Evolutionary conservation across 2,329 filamentous ascomycete genomes (phyloP).

Genomic region (Talaromyces sp.): DNA sequence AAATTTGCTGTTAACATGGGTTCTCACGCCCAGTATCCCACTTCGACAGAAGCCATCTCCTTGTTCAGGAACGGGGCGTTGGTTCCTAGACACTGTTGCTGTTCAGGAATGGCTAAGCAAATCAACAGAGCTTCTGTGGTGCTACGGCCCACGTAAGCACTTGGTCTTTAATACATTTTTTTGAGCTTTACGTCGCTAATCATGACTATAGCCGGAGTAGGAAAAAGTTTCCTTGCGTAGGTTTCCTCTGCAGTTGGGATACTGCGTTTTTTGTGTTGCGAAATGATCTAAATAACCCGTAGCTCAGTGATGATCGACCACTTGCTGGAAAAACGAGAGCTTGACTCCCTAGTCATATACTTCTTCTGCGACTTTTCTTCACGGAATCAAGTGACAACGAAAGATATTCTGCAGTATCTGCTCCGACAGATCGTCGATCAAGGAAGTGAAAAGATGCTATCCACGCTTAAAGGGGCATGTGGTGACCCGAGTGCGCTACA

Average conservation of each 20-base stretch:
- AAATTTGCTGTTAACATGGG: neutral
- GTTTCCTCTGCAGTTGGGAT: too few relatives aligned
- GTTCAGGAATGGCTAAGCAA: conserved; percentile 1
- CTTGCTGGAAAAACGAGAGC: neutral
- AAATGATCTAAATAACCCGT: too few relatives aligned
- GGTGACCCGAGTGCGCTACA: too few relatives aligned
- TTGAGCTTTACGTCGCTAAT: too few relatives aligned
- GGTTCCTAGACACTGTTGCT: neutral
- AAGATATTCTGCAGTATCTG: conserved; percentile 56
- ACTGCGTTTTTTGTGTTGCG: too few relatives aligned
- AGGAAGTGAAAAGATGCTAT: too few relatives aligned
- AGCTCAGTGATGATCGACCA: neutral
- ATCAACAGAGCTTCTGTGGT: conserved; percentile 5
- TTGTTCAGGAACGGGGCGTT: conserved; percentile 1
- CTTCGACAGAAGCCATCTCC: neutral
- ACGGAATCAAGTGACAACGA: conserved; percentile 62
- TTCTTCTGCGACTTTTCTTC: neutral
- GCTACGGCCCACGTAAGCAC: conserved; percentile 2
- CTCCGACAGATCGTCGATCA: too few relatives aligned
- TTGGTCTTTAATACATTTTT: neutral
- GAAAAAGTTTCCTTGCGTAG: too few relatives aligned
- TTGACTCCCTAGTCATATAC: neutral
- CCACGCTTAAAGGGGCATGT: too few relatives aligned
- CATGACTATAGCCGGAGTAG: too few relatives aligned
- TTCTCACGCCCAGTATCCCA: neutral